Conservation (phyloP, 257 asterid genomes). For the Paulownia fortunei region DNA sequence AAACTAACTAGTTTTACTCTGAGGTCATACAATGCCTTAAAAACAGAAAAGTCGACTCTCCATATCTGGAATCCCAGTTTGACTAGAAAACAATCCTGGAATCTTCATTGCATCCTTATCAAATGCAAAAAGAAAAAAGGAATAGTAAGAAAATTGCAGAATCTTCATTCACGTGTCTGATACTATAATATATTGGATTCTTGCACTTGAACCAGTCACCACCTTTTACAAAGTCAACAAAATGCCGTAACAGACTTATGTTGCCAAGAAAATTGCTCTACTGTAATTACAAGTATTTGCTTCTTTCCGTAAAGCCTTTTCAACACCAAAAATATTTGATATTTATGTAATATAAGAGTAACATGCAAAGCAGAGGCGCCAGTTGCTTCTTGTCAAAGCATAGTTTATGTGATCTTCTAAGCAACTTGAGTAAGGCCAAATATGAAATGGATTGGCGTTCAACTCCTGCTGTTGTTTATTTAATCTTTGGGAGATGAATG, state of each 20-base stretch:
- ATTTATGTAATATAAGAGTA: too few species aligned
- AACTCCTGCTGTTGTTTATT: background rate
- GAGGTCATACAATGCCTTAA: too few species aligned
- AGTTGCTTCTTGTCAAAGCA: slow-evolving; percentile 13
- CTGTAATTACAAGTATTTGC: too few species aligned
- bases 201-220: too few species aligned
- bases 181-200: too few species aligned
- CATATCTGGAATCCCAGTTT: background rate
- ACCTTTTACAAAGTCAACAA: too few species aligned
- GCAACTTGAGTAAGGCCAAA: background rate
- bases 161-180: background rate
- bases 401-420: background rate
- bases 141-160: too few species aligned
- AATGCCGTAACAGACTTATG: too few species aligned
- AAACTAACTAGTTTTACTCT: too few species aligned
- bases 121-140: too few species aligned
- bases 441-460: background rate
- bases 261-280: too few species aligned
- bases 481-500: background rate
- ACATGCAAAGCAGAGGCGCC: background rate
- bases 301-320: background rate
- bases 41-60: background rate
- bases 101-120: background rate
- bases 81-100: background rate
- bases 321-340: background rate